Evolutionary conservation across 2,329 filamentous ascomycete species (phyloP).

Genomic region (Fusarium pilosicola): DNA sequence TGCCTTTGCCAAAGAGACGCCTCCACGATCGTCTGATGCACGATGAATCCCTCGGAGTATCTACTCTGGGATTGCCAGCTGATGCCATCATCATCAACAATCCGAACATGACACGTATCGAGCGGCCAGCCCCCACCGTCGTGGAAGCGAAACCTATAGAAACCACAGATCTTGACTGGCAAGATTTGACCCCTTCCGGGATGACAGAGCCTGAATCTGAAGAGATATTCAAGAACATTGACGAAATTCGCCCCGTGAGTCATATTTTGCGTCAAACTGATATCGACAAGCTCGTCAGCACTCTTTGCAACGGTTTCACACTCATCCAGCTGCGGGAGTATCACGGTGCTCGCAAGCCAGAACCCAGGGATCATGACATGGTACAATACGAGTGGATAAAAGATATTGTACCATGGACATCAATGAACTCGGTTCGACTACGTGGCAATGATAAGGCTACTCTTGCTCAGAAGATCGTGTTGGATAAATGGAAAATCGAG

Average conservation of each 20-base stretch:
- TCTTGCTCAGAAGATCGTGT: slow-evolving; percentile 57
- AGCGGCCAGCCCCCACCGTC: slow-evolving; percentile 23
- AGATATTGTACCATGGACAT: slow-evolving; percentile 54
- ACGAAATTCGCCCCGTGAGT: slow-evolving; percentile 59
- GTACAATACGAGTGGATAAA: slow-evolving; percentile 55
- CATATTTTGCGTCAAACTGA: slow-evolving; percentile 51
- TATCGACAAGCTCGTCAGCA: slow-evolving; percentile 53
- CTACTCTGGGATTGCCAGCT: slow-evolving; percentile 51
- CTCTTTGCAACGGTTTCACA: slow-evolving; percentile 59
- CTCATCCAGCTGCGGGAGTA: slow-evolving; percentile 58
- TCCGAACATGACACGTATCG: slow-evolving; percentile 45
- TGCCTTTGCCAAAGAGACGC: not conserved
- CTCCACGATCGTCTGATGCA: slow-evolving; percentile 44
- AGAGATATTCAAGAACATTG: slow-evolving; percentile 58
- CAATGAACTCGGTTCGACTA: slow-evolving; percentile 23
- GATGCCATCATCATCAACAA: slow-evolving; percentile 60
- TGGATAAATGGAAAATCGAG: slow-evolving; percentile 61
- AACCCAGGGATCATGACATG: not conserved
- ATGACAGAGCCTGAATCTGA: slow-evolving; percentile 41
- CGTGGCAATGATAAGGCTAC: slow-evolving; percentile 52
- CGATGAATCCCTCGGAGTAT: slow-evolving; percentile 45
- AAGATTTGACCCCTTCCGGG: slow-evolving; percentile 45
- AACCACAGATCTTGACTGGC: slow-evolving; percentile 44
- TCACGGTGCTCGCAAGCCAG: slow-evolving; percentile 35
- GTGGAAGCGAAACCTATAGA: slow-evolving; percentile 31